Percentiles rank a stretch among this genome's conserved stretches.
Evolutionary conservation across 2,329 filamentous ascomycete genomes (phyloP).

Genomic region (Colletotrichum orbiculare): DNA sequence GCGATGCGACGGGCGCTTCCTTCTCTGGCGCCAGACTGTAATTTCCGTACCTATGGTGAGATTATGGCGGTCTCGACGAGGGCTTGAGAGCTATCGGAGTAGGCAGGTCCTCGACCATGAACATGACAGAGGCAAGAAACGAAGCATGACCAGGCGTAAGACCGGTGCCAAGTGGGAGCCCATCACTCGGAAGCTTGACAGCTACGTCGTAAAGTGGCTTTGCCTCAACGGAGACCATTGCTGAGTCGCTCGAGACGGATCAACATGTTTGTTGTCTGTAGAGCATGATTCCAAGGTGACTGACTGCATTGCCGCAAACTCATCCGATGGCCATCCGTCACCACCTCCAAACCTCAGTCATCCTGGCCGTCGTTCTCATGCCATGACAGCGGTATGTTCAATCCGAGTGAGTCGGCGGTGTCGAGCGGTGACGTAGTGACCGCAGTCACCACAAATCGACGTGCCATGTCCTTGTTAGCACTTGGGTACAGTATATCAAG

Average conservation of each 20-base stretch:
- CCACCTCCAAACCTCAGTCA: not conserved
- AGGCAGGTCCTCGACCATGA: too few species aligned
- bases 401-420: not conserved
- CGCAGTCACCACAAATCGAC: not conserved
- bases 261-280: not conserved
- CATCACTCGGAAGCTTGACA: too few species aligned
- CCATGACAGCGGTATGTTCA: not conserved
- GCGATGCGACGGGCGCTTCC: too few species aligned
- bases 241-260: conserved; percentile 13
- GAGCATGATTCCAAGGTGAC: conserved; percentile 4
- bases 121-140: too few species aligned
- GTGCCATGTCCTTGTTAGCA: not conserved
- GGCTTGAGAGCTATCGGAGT: too few species aligned
- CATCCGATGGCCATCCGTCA: not conserved
- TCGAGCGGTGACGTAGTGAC: conserved; percentile 8
- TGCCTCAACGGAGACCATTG: too few species aligned
- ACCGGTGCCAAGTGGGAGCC: too few species aligned
- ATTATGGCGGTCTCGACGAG: too few species aligned
- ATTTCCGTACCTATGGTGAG: not conserved
- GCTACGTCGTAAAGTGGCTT: too few species aligned
- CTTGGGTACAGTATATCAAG: not conserved
- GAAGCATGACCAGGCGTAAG: too few species aligned
- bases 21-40: not conserved
- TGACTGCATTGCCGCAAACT: conserved; percentile 21
- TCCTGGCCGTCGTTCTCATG: not conserved